Base-by-base conservation (phyloP, 345 rosid species). In the Dipteronia dyeriana region DNA sequence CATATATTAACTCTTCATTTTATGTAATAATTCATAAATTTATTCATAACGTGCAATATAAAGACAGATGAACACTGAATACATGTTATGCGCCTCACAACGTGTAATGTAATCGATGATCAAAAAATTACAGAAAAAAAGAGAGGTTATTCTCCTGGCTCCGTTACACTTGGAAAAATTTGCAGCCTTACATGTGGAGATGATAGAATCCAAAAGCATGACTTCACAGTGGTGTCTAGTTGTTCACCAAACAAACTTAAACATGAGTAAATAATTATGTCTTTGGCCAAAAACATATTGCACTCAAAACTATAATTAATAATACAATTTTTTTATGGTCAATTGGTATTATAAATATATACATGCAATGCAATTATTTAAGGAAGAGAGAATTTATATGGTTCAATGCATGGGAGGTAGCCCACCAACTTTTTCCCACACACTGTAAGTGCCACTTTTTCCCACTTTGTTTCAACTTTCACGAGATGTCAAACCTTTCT, bases 191-290 rank as follows among this genome's bases (percentile, higher is more conserved):
- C n/a, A 25, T 9, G 67, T 63, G 67, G 16, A 25, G 38, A 26
- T 22, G 38, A 62, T 2, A 23, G 19, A 25, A 62, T 62, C 31
- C 38, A 26, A 23, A 22, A 62, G 19, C 9, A 5, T 63, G 31
- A 63, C 41, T 39, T 63, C 26, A 63, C 9, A 9, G 39, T 10
- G 19, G 67, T 11, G 67, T 23, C 34, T 29, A 63, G 67, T 63
- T 63, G 67, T 63, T 63, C 39, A 26, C 67, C 67, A 63, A 63
- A 63, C 66, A 22, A 11, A 62, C 23, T 59, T 59, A 41, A 7
- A 20, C 10, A 17, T 6, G 8, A 19, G 20, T 6, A 17, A 11
- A 19, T 56, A 17, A 17, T 0, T 56, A 17, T 8, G 61, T 56
- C 8, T 56, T 57, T 57, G 2, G 11, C 22, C 38, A 34, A 34